Conservation (phyloP, 2,329 filamentous ascomycete species). For the Xylaria hypoxylon region DNA sequence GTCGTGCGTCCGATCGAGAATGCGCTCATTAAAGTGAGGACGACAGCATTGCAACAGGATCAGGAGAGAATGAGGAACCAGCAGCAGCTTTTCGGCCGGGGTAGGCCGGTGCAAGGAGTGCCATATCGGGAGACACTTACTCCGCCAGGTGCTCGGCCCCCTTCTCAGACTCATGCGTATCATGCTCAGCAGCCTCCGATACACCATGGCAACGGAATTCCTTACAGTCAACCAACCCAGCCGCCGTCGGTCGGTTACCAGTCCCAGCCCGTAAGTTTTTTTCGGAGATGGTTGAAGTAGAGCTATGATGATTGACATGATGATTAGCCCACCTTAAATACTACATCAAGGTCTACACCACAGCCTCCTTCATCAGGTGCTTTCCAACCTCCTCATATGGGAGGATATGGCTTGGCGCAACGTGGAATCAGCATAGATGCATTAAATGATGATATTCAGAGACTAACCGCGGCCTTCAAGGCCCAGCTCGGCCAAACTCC, state of each 20-base stretch:
- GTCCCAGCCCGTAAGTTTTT: constrained; percentile 49
- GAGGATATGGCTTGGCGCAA: constrained; percentile 55
- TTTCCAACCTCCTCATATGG: constrained; percentile 57
- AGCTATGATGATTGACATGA: constrained; percentile 33
- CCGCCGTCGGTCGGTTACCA: constrained; percentile 46
- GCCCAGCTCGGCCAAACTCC: constrained; percentile 80
- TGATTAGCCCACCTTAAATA: constrained; percentile 34
- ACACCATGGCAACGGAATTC: constrained; percentile 50
- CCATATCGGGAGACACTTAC: constrained; percentile 80
- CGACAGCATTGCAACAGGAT: constrained; percentile 69
- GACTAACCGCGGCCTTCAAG: constrained; percentile 78
- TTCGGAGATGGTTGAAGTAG: too few species aligned
- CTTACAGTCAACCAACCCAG: constrained; percentile 45
- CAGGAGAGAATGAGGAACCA: constrained; percentile 67
- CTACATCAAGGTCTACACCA: constrained; percentile 55
- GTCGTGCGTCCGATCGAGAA: constrained; percentile 93
- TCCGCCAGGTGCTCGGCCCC: constrained; percentile 67
- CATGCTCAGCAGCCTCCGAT: constrained; percentile 54
- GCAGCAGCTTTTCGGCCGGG: constrained; percentile 65
- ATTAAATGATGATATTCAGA: constrained; percentile 85
- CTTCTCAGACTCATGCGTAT: constrained; percentile 51
- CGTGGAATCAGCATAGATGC: constrained; percentile 73
- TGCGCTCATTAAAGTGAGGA: constrained; percentile 84
- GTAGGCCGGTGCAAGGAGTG: constrained; percentile 61
- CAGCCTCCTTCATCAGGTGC: constrained; percentile 55